Percentiles rank a stretch among this genome's conserved stretches.
These are phyloP conservation scores for Crucihimalaya himalaica DNA, from an alignment of 345 rosid species.

Conservation along the genomic window DNA sequence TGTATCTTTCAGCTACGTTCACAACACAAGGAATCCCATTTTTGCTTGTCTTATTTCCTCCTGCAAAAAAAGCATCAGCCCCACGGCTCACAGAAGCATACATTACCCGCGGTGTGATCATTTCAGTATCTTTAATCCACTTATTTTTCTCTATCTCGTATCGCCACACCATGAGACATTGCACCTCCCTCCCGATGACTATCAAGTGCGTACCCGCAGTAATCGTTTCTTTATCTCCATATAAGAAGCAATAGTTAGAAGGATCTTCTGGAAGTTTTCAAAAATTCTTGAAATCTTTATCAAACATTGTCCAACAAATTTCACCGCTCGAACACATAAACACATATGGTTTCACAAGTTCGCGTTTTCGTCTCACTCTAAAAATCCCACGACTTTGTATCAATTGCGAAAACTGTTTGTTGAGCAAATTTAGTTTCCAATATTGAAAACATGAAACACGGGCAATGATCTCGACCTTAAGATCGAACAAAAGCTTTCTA, in stretches of 20 bases:
- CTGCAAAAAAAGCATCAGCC: background rate
- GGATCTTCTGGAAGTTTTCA: slow-evolving; percentile 64
- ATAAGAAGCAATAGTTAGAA: slow-evolving; percentile 51
- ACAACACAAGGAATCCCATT: background rate
- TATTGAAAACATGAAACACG: background rate
- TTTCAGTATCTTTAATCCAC: background rate
- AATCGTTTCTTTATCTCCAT: slow-evolving; percentile 66
- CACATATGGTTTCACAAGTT: background rate
- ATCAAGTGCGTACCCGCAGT: slow-evolving; percentile 59
- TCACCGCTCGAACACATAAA: background rate
- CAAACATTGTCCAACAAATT: background rate
- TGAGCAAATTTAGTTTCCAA: background rate
- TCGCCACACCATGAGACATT: background rate
- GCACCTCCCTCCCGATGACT: background rate
- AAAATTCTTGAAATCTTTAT: slow-evolving; percentile 43
- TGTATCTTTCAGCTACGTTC: background rate
- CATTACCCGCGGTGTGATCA: background rate
- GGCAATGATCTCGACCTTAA: background rate
- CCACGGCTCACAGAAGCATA: background rate
- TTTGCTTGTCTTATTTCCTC: background rate
- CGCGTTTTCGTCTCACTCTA: background rate
- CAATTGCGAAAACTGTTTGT: background rate
- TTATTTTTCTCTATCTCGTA: background rate
- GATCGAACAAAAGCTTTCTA: background rate
- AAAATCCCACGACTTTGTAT: background rate